Conservation (phyloP, 495 filamentous ascomycete species). For the Annulohypoxylon nitens region DNA sequence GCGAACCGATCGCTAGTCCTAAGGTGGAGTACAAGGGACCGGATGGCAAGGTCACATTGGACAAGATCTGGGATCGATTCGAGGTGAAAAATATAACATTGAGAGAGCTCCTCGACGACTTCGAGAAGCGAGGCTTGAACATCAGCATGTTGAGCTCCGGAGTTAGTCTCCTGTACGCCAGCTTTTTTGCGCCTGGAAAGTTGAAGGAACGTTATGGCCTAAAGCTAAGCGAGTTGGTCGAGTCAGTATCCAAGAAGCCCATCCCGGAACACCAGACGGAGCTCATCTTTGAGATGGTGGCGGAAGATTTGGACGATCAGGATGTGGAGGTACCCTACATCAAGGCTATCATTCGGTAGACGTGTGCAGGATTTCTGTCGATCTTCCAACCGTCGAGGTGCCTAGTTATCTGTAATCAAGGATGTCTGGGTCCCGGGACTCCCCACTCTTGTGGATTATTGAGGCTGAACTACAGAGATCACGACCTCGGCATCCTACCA, state of each 20-base stretch:
- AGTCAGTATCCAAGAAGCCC: slow-evolving; percentile 89
- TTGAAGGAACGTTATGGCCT: slow-evolving; percentile 76
- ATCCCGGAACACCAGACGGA: slow-evolving; percentile 94
- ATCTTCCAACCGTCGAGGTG: not conserved
- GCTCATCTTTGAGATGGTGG: slow-evolving; percentile 95
- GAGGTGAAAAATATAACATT: slow-evolving; percentile 90
- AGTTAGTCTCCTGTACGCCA: slow-evolving; percentile 94
- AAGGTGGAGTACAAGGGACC: slow-evolving; percentile 88
- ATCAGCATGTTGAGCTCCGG: slow-evolving; percentile 96
- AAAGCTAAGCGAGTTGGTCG: slow-evolving; percentile 85
- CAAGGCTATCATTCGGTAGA: slow-evolving; percentile 76
- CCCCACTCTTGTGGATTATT: slow-evolving; percentile 21
- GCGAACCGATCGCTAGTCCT: slow-evolving; percentile 91
- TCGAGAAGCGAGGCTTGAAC: slow-evolving; percentile 80
- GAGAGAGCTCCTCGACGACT: slow-evolving; percentile 83
- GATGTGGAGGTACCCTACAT: slow-evolving; percentile 99
- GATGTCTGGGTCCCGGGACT: not conserved
- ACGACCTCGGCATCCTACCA: slow-evolving; percentile 33
- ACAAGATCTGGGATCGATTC: slow-evolving; percentile 98
- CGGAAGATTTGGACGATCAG: slow-evolving; percentile 89
- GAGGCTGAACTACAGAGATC: slow-evolving; percentile 8
- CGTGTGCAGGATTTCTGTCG: not conserved
- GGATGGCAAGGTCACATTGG: slow-evolving; percentile 83
- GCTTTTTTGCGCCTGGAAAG: slow-evolving; percentile 92
- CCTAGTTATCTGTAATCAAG: not conserved